Evolutionary conservation across 352 stramenopile species (phyloP), one percentile per base, ranked within the genome.

Genomic region (Thalassiosira delicatula): DNA sequence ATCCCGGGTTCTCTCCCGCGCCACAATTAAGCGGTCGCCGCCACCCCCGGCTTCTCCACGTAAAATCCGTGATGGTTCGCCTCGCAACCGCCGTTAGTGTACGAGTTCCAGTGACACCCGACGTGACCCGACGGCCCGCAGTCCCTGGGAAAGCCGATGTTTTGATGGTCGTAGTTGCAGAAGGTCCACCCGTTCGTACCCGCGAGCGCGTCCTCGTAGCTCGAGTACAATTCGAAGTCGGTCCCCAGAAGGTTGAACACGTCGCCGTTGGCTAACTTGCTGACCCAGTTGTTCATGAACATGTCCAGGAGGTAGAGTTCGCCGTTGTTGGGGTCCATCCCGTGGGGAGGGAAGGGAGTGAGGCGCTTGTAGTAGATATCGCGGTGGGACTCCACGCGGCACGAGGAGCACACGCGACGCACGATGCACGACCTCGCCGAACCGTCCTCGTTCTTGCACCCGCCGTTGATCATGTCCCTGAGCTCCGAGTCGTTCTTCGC

Each of bases 361-460:
- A 62, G n/a, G 42, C 77, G 77, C 62, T 80, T 63, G 70, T 85
- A 85, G 44, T 75, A 76, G 33, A 85, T 80, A 33, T 85, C 70
- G 29, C 42, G 37, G 42, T 84, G 76, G 12, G 7, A n/a, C 4
- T 66, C 32, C 23, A 12, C 30, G 3, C 21, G 53, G 35, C 70
- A 85, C 14, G 49, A 72, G 44, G 60, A 12, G 19, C 77, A 85
- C 5, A 73, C 25, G 17, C 77, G 70, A 42, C 70, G 77, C 21
- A 85, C 42, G n/a, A 85, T 72, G 46, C 77, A 85, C 14, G 59
- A 19, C 1, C 77, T 54, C 1, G 21, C 3, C 17, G 25, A 56
- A 9, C 51, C 65, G 12, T 67, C 46, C 7, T 21, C 19, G 25
- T 46, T 19, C 1, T n/a, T 23, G 19, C 77, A 80, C 14, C 61